Evolutionary conservation across 257 asterid genomes (phyloP).

Genomic region (Coffea eugenioides): DNA sequence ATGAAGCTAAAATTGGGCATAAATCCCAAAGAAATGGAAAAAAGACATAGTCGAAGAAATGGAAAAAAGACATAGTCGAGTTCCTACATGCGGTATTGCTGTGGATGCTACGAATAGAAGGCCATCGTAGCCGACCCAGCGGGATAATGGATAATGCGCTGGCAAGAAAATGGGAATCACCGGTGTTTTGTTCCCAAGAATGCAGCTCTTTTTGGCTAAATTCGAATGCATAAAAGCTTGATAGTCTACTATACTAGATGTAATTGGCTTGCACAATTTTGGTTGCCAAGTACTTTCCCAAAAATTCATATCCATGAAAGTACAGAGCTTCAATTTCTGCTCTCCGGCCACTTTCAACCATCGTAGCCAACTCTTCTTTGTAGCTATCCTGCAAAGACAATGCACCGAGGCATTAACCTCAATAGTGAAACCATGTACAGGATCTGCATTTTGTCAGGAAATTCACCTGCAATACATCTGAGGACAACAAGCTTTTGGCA

Average conservation of each 20-base stretch:
- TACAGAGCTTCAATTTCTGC: constrained; percentile 96
- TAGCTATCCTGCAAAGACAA: constrained; percentile 52
- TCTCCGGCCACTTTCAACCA: constrained; percentile 65
- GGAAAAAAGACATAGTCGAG: not conserved
- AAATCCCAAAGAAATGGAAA: too few relatives aligned
- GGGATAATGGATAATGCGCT: too few relatives aligned
- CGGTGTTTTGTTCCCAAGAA: too few relatives aligned
- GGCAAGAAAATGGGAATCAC: too few relatives aligned
- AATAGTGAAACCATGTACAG: not conserved
- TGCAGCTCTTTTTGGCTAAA: too few relatives aligned
- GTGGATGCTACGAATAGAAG: not conserved
- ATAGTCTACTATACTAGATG: constrained; percentile 23
- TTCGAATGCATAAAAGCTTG: not conserved
- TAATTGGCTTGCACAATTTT: constrained; percentile 74
- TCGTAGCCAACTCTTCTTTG: constrained; percentile 68
- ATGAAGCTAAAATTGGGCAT: too few relatives aligned
- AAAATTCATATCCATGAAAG: constrained; percentile 73
- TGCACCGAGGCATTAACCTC: not conserved
- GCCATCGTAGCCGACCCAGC: too few relatives aligned
- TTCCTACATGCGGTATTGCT: not conserved
- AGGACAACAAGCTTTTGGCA: constrained; percentile 69
- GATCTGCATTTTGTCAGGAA: not conserved
- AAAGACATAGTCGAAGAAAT: not conserved
- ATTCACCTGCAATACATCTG: constrained; percentile 66
- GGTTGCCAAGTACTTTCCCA: constrained; percentile 61